Conservation (phyloP, 345 rosid genomes). For the Trapa incisa region DNA sequence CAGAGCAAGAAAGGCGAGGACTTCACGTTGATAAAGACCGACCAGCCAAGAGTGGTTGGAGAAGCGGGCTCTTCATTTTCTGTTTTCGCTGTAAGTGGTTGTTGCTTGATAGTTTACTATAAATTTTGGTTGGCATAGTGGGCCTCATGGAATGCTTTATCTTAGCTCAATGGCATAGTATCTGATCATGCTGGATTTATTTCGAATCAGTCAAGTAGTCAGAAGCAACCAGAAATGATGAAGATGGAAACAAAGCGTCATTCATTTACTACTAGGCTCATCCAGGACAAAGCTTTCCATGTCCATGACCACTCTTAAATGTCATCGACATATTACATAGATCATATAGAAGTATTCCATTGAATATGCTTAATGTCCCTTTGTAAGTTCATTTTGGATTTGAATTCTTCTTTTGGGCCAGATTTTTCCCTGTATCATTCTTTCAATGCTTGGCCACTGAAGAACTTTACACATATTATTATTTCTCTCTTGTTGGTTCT, state of each 20-base stretch:
- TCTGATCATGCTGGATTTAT: background rate
- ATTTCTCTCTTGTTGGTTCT: constrained; percentile 10
- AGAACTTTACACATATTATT: background rate
- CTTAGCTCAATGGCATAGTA: background rate
- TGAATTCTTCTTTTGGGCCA: no score
- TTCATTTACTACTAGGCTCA: background rate
- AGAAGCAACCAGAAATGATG: background rate
- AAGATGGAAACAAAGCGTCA: background rate
- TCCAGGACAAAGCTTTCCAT: no score
- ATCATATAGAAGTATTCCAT: no score
- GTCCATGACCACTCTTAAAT: no score
- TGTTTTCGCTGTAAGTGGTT: constrained; percentile 56
- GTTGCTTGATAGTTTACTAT: background rate
- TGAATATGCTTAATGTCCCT: background rate
- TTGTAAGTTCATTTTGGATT: no score
- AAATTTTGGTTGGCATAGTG: background rate
- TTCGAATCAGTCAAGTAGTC: background rate
- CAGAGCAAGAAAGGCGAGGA: constrained; percentile 99
- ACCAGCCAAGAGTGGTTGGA: constrained; percentile 66
- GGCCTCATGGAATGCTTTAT: background rate
- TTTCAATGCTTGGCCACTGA: background rate
- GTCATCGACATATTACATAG: no score
- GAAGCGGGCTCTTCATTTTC: constrained; percentile 75
- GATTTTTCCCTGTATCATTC: background rate
- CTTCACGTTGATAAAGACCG: constrained; percentile 59